phyloP scores from a whole-genome alignment of 192 early-diverging fungal genomes.

The Fimicolochytrium jonesii region DNA sequence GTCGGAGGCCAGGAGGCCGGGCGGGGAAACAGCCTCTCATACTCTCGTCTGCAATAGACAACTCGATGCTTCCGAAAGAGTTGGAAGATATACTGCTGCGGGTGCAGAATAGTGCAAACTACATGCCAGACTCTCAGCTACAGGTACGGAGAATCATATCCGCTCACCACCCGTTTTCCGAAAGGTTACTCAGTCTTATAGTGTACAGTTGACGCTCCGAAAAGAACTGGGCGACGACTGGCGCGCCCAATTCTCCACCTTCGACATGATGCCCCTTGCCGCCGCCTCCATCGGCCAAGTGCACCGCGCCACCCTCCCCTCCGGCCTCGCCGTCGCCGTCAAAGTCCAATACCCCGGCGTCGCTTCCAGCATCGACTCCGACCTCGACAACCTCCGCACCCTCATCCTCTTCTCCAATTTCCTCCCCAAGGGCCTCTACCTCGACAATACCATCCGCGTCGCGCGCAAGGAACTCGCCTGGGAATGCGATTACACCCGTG shows the following conservation, averaged over 20 bases:
- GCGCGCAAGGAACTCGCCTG: slow-evolving; percentile 83
- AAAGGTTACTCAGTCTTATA: background rate
- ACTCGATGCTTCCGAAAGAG: slow-evolving; percentile 65
- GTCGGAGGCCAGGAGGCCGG: too few relatives aligned
- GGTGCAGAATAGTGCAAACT: slow-evolving; percentile 93
- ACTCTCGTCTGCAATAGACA: too few relatives aligned
- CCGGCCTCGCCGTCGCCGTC: slow-evolving; percentile 63
- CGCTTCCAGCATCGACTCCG: slow-evolving; percentile 79
- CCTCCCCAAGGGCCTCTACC: slow-evolving; percentile 88
- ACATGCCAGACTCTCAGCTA: slow-evolving; percentile 88
- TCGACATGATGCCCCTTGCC: slow-evolving; percentile 82
- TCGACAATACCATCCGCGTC: slow-evolving; percentile 93
- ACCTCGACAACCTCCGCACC: slow-evolving; percentile 77
- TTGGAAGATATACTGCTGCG: slow-evolving; percentile 75
- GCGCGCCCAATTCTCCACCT: slow-evolving; percentile 61
- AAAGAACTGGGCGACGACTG: slow-evolving; percentile 70
- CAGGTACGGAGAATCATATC: slow-evolving; percentile 37
- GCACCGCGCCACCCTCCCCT: slow-evolving; percentile 42
- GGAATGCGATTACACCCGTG: slow-evolving; percentile 91
- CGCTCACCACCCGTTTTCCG: too few relatives aligned
- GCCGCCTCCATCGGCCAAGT: slow-evolving; percentile 63
- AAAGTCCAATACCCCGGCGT: slow-evolving; percentile 98
- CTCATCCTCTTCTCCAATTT: slow-evolving; percentile 77
- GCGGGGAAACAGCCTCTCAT: too few relatives aligned
- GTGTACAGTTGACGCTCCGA: slow-evolving; percentile 52